Base-by-base conservation (phyloP, 2,329 filamentous ascomycete genomes). In the Arthrobotrys sinensis region DNA sequence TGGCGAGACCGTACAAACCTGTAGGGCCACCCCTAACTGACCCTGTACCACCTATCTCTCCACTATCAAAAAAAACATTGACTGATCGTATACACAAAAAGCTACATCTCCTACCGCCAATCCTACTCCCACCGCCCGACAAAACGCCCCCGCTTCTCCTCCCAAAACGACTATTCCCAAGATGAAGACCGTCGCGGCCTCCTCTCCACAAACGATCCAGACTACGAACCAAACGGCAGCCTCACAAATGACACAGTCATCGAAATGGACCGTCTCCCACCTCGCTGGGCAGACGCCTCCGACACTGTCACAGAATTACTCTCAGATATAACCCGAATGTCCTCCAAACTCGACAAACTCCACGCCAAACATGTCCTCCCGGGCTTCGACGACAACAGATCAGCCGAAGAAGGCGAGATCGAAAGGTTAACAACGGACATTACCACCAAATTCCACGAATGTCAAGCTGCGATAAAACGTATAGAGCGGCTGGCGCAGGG, bases 1-100 rank as follows among this genome's bases (percentile, higher is more conserved):
- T 99, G 94, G 94, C 93, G 96, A 88, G 96, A 99, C 89, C 92
- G 96, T 86, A 99, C 96, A 82, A 99, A 98, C 85, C 92, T 99
- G 94, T 97, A 90, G 82, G 89, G 72, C 46, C 62, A 53, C 28
- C 24, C 32, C 66, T 62, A 60, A 75, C 75, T 43, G 16, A 24
- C 28, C 24, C 45, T 28, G 24, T 28, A 28, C 24, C 24, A 48
- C 34, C 14, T 43, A 43, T 34, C 73, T 38, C 38, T 24, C 38
- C 45, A 45, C 34, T 28, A 34, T 32, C 52, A 28, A 36, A 21
- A 21, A 21, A n/a, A 2, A 28, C 24, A 52, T 52, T 10, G 24
- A 52, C 24, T 28, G 24, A 52, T 52, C 7, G 6, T 11, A 24
- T 21, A 21, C 7, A 50, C 1, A 38, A 38, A 57, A 38, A 60